Evolutionary conservation across 2,329 filamentous ascomycete genomes (phyloP).

Genomic region (Diplodia mutila): DNA sequence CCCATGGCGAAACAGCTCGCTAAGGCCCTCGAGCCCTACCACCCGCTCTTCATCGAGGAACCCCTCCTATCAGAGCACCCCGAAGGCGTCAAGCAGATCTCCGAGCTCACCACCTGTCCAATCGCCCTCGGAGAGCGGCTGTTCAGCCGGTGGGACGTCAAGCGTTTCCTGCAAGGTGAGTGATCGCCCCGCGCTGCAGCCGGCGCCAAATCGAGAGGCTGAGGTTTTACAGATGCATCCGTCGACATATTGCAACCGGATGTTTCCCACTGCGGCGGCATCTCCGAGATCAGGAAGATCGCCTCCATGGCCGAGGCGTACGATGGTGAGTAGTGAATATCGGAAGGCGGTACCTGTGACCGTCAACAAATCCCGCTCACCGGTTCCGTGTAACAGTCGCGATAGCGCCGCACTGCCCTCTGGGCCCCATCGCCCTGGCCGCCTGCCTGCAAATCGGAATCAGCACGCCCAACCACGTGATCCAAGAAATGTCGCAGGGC

Average conservation of each 20-base stretch:
- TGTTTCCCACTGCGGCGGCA: conserved; percentile 71
- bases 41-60: conserved; percentile 77
- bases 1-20: conserved; percentile 82
- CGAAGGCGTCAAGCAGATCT: conserved; percentile 66
- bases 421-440: conserved; percentile 73
- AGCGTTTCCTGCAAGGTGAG: conserved; percentile 65
- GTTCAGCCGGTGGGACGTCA: conserved; percentile 73
- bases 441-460: conserved; percentile 70
- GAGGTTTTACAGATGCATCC: conserved; percentile 49
- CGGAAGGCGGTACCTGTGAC: not conserved
- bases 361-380: conserved; percentile 1
- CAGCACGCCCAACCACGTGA: conserved; percentile 65
- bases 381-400: conserved; percentile 51
- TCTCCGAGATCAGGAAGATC: conserved; percentile 71
- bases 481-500: conserved; percentile 77
- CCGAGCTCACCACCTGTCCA: conserved; percentile 61
- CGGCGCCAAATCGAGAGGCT: not conserved
- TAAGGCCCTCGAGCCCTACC: conserved; percentile 66
- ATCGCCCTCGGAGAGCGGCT: conserved; percentile 75
- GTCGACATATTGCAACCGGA: conserved; percentile 77
- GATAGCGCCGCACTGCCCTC: conserved; percentile 72
- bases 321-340: conserved; percentile 47
- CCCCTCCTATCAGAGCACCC: conserved; percentile 71
- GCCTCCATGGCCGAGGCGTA: conserved; percentile 74
- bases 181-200: conserved; percentile 1